A percentile compares a stretch with the other conserved stretches of the same genome.
Evolutionary conservation across 495 filamentous ascomycete genomes (phyloP).

Genomic region (Lichina pygmaea): DNA sequence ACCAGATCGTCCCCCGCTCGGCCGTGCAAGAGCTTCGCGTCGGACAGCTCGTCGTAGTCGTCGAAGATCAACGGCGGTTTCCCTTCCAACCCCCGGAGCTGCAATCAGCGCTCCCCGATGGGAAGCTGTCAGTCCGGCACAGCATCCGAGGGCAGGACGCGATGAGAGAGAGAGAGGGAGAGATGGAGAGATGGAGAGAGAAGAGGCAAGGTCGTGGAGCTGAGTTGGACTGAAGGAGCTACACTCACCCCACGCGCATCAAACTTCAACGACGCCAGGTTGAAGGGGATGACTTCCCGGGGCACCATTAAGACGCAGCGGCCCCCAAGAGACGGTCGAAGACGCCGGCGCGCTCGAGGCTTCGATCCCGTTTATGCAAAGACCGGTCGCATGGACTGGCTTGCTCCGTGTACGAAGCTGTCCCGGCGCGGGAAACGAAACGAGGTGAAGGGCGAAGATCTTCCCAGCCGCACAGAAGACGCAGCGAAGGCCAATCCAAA

Average conservation of each 20-base stretch:
- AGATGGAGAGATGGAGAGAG: background rate
- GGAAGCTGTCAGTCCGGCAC: background rate
- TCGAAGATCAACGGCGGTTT: background rate
- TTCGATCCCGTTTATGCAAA: no score
- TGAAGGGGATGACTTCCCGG: background rate
- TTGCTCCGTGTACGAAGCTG: no score
- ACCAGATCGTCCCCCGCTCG: background rate
- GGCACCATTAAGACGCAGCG: background rate
- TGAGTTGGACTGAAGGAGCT: background rate
- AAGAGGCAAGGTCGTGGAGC: background rate
- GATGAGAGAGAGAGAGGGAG: background rate
- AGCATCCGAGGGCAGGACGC: background rate
- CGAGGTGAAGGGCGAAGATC: no score
- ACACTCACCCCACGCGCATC: background rate
- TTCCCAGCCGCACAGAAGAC: no score
- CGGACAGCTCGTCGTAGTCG: background rate
- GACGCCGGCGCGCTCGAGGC: no score
- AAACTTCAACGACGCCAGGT: background rate
- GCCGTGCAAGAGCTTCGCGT: background rate
- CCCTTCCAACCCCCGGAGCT: background rate
- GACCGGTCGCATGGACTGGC: no score
- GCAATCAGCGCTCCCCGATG: no score
- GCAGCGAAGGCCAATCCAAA: no score
- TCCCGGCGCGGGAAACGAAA: no score
- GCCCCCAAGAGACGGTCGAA: no score